Percentiles rank a stretch among this genome's conserved stretches.
Conservation (phyloP, 1,284 basidiomycete species). For the Cutaneotrichosporon mucoides region DNA sequence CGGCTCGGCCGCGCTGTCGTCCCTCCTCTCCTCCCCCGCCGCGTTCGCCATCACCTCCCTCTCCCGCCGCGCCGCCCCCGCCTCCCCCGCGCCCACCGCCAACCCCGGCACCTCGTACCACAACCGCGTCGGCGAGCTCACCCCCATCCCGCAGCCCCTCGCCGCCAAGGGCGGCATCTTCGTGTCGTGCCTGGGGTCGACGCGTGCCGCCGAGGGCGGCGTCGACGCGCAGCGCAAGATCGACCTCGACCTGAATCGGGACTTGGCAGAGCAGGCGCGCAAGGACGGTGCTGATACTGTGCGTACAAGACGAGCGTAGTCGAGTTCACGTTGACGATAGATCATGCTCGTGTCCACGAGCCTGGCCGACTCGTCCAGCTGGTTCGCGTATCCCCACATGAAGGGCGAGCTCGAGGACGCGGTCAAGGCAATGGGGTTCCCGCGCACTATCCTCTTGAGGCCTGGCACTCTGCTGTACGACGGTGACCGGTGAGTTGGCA, state of each 20-base stretch:
- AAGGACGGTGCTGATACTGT: conserved; percentile 40
- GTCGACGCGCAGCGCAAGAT: conserved; percentile 31
- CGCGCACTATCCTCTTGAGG: conserved; percentile 37
- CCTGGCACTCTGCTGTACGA: conserved; percentile 35
- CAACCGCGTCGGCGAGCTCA: conserved; percentile 30
- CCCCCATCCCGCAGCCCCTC: conserved; percentile 18
- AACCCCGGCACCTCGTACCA: conserved; percentile 22
- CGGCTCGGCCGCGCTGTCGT: conserved; percentile 29
- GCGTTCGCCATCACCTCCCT: conserved; percentile 38
- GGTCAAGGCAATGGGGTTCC: conserved; percentile 36
- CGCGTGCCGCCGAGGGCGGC: conserved; percentile 36
- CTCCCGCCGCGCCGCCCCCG: conserved; percentile 30
- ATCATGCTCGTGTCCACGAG: conserved; percentile 42
- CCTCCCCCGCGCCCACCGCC: conserved; percentile 4
- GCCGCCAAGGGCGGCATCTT: conserved; percentile 27
- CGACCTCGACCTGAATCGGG: conserved; percentile 40
- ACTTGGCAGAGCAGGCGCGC: conserved; percentile 38
- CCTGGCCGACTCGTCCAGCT: conserved; percentile 24
- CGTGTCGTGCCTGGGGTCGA: conserved; percentile 42
- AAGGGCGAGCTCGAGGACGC: conserved; percentile 45
- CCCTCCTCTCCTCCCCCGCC: conserved; percentile 29
- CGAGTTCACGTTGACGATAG: conserved; percentile 16
- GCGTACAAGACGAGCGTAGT: conserved; percentile 11
- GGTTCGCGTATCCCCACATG: conserved; percentile 35
- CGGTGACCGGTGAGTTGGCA: conserved; percentile 29